Percentiles rank a stretch among this genome's conserved stretches.
Conservation (phyloP, 257 asterid species). For the Verbena officinalis region DNA sequence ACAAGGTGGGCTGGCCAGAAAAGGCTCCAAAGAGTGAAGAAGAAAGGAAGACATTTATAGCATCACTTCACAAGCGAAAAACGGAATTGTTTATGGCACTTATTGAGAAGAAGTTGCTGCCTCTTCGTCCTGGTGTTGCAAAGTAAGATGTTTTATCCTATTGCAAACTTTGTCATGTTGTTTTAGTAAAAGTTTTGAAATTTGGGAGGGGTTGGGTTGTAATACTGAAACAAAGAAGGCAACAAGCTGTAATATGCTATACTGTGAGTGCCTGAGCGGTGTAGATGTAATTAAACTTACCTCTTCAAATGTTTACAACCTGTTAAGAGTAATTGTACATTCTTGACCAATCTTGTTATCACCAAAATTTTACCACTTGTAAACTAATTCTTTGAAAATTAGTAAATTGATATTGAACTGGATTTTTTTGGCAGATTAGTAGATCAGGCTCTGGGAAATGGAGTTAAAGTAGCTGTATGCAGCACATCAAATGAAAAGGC, state of each 20-base stretch:
- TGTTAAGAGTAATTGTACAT: neutral
- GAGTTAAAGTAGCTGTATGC: slow-evolving; percentile 92
- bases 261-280: neutral
- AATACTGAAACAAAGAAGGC: no score
- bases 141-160: slow-evolving; percentile 49
- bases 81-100: slow-evolving; percentile 89
- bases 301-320: neutral
- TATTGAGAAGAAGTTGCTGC: slow-evolving; percentile 87
- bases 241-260: no score
- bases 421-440: slow-evolving; percentile 60
- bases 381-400: neutral
- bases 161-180: neutral
- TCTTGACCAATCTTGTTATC: neutral
- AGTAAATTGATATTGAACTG: slow-evolving; percentile 7
- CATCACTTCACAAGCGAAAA: slow-evolving; percentile 89
- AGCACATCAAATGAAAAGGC: slow-evolving; percentile 99
- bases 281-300: neutral
- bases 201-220: no score
- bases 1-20: slow-evolving; percentile 95
- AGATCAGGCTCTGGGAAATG: slow-evolving; percentile 83
- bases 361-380: no score
- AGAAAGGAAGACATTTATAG: slow-evolving; percentile 81
- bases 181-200: no score
- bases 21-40: slow-evolving; percentile 81
- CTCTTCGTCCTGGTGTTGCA: slow-evolving; percentile 95